Conservation (phyloP, 768 basidiomycete species). For the Lentinula guzmanii region DNA sequence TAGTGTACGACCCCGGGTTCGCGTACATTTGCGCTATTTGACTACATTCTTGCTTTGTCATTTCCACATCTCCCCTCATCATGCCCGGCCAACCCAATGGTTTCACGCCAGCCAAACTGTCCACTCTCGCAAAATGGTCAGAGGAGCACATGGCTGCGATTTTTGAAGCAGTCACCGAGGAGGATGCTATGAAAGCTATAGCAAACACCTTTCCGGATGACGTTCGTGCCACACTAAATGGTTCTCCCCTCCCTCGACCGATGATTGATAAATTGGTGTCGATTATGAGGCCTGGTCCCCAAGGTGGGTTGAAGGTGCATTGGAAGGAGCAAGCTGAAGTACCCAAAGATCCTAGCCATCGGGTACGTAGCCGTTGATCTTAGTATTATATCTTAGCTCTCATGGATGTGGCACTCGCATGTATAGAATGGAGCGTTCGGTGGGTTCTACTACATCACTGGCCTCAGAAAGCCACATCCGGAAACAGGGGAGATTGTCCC, state of each 20-base stretch:
- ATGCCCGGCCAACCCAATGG: neutral
- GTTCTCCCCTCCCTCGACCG: slow-evolving; percentile 28
- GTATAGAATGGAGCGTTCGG: slow-evolving; percentile 42
- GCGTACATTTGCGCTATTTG: too few species aligned
- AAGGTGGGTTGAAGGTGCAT: slow-evolving; percentile 36
- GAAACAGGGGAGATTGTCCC: slow-evolving; percentile 25
- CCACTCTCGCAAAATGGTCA: slow-evolving; percentile 46
- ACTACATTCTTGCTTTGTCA: neutral
- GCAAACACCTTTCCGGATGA: slow-evolving; percentile 37
- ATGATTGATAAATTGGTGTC: slow-evolving; percentile 37
- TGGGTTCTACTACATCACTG: slow-evolving; percentile 45
- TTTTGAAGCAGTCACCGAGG: slow-evolving; percentile 44
- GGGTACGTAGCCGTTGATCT: slow-evolving; percentile 26
- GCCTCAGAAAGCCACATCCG: slow-evolving; percentile 33
- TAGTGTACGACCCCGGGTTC: too few species aligned
- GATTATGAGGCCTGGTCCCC: slow-evolving; percentile 32
- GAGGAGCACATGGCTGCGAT: slow-evolving; percentile 38
- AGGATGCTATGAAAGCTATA: slow-evolving; percentile 35
- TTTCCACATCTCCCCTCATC: neutral
- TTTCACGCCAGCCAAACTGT: slow-evolving; percentile 18
- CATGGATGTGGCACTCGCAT: neutral
- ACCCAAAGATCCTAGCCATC: slow-evolving; percentile 33
- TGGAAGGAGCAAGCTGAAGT: slow-evolving; percentile 44
- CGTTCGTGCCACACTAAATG: slow-evolving; percentile 38
- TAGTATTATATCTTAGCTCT: neutral